Evolutionary conservation across 2,329 filamentous ascomycete species (phyloP).

Genomic region (Pseudocercospora fuligena): DNA sequence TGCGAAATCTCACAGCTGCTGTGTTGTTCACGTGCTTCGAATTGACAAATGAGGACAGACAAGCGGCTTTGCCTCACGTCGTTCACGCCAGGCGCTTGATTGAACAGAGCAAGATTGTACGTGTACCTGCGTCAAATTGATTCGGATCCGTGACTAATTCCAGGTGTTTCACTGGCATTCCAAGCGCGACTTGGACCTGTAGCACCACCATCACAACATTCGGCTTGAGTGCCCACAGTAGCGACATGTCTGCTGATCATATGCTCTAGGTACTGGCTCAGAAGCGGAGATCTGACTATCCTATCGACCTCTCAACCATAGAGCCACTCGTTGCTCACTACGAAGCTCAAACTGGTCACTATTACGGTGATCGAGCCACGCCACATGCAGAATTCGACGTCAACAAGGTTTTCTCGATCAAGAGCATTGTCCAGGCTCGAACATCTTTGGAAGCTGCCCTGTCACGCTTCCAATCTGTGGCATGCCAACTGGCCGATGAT

Average conservation of each 20-base stretch:
- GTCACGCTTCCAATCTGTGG: background rate
- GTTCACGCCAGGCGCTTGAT: conserved; percentile 1
- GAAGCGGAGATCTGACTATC: background rate
- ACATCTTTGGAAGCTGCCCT: background rate
- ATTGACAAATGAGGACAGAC: background rate
- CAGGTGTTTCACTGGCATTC: background rate
- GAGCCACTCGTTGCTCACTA: conserved; percentile 9
- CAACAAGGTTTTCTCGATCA: background rate
- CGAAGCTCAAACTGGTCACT: conserved; percentile 4
- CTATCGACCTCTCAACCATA: background rate
- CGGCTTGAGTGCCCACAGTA: background rate
- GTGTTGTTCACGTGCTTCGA: conserved; percentile 17
- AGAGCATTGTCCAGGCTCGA: background rate
- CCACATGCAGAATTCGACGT: background rate
- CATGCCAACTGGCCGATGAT: background rate
- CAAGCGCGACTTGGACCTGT: background rate
- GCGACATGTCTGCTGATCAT: background rate
- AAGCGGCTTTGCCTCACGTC: conserved; percentile 3
- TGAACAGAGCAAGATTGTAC: conserved; percentile 1
- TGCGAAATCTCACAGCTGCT: conserved; percentile 11
- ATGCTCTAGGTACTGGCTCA: background rate
- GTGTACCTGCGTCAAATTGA: too few relatives aligned
- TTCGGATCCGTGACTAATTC: too few relatives aligned
- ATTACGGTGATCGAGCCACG: background rate
- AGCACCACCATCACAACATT: background rate